Conservation (phyloP, 2,329 filamentous ascomycete species). For the Hypoxylon sp. region DNA sequence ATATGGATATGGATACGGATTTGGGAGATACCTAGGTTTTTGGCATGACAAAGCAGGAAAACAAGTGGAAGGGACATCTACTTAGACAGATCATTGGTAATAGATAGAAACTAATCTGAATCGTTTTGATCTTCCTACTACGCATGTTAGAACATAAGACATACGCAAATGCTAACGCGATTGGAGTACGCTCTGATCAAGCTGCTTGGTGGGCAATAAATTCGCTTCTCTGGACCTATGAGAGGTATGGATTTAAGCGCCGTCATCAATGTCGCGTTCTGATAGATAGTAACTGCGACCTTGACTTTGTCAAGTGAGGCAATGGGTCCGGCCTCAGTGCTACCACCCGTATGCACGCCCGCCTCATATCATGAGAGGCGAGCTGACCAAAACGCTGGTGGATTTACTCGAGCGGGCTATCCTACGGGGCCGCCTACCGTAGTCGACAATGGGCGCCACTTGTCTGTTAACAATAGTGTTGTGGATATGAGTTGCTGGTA, state of each 20-base stretch:
- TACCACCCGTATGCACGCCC: constrained; percentile 33
- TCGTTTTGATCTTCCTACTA: neutral
- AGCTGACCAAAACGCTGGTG: neutral
- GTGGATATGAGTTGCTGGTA: constrained; percentile 21
- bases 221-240: neutral
- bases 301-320: constrained; percentile 18
- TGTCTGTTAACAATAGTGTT: constrained; percentile 12
- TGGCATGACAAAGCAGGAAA: neutral
- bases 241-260: neutral
- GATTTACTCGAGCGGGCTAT: neutral
- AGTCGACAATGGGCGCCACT: constrained; percentile 21
- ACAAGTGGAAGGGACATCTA: neutral
- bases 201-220: neutral
- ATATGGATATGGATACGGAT: constrained; percentile 4
- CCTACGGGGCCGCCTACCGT: neutral
- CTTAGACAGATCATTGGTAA: constrained; percentile 1
- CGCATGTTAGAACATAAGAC: neutral
- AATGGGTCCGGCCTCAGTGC: constrained; percentile 27
- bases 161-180: neutral
- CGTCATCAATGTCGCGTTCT: constrained; percentile 10
- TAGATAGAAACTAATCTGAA: constrained; percentile 16
- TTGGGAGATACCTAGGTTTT: constrained; percentile 6
- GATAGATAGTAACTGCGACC: constrained; percentile 22
- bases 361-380: constrained; percentile 27
- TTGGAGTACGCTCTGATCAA: neutral